Conservation (phyloP, 306 rosid genomes). For the Medicago arabica region DNA sequence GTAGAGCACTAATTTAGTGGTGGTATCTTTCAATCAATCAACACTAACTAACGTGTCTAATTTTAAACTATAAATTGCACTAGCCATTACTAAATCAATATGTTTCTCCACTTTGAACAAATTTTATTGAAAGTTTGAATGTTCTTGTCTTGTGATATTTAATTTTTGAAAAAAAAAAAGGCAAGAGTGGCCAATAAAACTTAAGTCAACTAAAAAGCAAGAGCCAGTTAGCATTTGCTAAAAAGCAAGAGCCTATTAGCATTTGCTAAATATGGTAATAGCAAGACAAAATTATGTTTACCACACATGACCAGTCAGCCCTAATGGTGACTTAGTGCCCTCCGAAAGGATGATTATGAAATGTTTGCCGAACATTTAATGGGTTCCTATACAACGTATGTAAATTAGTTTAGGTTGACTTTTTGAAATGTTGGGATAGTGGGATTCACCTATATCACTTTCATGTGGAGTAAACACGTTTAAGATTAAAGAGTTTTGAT, state of each 20-base stretch:
- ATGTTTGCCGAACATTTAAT: conserved; percentile 3
- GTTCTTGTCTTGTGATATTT: not conserved
- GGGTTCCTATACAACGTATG: not conserved
- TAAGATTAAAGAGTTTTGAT: not conserved
- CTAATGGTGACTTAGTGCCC: conserved; percentile 2
- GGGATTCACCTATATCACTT: not conserved
- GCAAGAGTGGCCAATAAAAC: not conserved
- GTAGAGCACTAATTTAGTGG: conserved; percentile 36
- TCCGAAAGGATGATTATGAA: conserved; percentile 17
- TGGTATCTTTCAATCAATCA: conserved; percentile 42
- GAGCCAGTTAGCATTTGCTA: conserved; percentile 21
- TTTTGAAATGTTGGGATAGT: not conserved
- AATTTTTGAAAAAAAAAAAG: not conserved
- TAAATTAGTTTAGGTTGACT: conserved; percentile 21
- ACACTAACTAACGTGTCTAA: conserved; percentile 20
- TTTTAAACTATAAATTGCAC: conserved; percentile 35
- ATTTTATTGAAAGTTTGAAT: not conserved
- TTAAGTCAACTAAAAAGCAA: conserved; percentile 38
- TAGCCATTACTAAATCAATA: conserved; percentile 32
- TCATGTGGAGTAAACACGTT: conserved; percentile 21
- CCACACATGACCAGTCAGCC: not conserved
- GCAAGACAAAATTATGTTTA: conserved; percentile 18
- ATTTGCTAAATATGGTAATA: conserved; percentile 21
- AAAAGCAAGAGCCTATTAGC: conserved; percentile 20
- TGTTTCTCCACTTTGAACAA: conserved; percentile 27